Evolutionary conservation across 2,329 filamentous ascomycete species (phyloP).

Genomic region (Dactylellina sp.): DNA sequence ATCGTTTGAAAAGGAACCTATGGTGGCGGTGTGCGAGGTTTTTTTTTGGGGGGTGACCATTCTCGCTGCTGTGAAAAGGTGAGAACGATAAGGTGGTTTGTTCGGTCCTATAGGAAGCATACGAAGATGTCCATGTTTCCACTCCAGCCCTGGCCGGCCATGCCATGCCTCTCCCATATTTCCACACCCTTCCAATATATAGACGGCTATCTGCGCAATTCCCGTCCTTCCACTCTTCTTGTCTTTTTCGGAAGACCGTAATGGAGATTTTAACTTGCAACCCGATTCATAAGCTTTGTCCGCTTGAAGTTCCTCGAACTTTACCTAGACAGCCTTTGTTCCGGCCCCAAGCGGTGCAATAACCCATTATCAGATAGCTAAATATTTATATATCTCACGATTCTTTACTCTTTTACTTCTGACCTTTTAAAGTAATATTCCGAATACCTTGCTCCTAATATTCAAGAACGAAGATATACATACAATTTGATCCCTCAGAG

Average conservation of each 20-base stretch:
- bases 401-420: conserved; percentile 35
- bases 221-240: conserved; percentile 31
- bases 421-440: conserved; percentile 17
- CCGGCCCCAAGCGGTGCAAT: conserved; percentile 45
- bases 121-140: conserved; percentile 37
- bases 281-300: conserved; percentile 30
- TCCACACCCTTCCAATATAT: conserved; percentile 54
- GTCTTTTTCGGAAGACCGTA: conserved; percentile 50
- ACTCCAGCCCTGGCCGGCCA: conserved; percentile 25
- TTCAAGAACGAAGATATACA: neutral
- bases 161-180: conserved; percentile 28
- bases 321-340: conserved; percentile 41
- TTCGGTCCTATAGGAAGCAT: conserved; percentile 25
- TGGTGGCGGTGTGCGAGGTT: conserved; percentile 34
- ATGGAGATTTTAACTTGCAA: conserved; percentile 44
- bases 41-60: conserved; percentile 37
- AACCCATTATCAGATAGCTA: conserved; percentile 41
- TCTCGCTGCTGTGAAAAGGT: conserved; percentile 41
- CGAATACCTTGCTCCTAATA: conserved; percentile 19
- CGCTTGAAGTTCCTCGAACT: conserved; percentile 55
- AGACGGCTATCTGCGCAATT: conserved; percentile 55
- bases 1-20: conserved; percentile 39
- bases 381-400: conserved; percentile 30
- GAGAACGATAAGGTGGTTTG: conserved; percentile 54
- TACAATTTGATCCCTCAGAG: too few relatives aligned